phyloP scores from a whole-genome alignment of 352 stramenopile genomes.

The Pythium aphanidermatum region DNA sequence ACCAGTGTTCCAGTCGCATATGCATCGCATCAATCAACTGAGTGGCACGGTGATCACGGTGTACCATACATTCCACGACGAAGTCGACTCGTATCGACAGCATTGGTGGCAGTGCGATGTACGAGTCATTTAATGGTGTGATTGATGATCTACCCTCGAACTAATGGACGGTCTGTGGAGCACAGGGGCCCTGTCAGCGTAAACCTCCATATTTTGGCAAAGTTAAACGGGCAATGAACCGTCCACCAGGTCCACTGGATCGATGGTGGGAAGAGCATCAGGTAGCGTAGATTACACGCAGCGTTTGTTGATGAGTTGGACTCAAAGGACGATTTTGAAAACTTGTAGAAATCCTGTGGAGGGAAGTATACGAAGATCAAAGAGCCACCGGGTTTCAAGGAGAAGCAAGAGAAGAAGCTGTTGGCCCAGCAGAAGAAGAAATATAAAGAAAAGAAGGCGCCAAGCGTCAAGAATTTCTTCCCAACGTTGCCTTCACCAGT shows the following conservation, averaged over 20 bases:
- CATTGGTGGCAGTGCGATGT: conserved; percentile 86
- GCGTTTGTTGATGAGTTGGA: neutral
- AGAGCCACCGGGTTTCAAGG: conserved; percentile 47
- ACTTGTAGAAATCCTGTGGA: conserved; percentile 51
- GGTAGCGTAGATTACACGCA: conserved; percentile 9
- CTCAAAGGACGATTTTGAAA: neutral
- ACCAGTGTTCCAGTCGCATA: conserved; percentile 72
- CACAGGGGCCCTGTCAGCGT: conserved; percentile 53
- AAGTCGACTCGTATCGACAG: conserved; percentile 80
- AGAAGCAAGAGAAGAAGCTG: conserved; percentile 33
- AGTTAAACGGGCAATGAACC: conserved; percentile 87
- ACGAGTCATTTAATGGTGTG: neutral
- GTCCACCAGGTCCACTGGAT: conserved; percentile 63
- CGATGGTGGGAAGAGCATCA: conserved; percentile 67
- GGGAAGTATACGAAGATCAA: conserved; percentile 72
- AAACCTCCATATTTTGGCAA: conserved; percentile 69
- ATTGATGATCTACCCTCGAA: too few species aligned
- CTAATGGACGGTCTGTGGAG: neutral
- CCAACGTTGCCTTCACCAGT: neutral
- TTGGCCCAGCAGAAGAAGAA: conserved; percentile 26
- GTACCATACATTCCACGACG: conserved; percentile 88
- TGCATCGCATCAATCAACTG: conserved; percentile 68
- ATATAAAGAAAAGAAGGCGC: conserved; percentile 34
- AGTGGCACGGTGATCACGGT: conserved; percentile 76
- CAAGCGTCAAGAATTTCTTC: conserved; percentile 30